Evolutionary conservation across 768 basidiomycete species (phyloP), one percentile per base, ranked within the genome.

Genomic region (Rhizopogon sp.): DNA sequence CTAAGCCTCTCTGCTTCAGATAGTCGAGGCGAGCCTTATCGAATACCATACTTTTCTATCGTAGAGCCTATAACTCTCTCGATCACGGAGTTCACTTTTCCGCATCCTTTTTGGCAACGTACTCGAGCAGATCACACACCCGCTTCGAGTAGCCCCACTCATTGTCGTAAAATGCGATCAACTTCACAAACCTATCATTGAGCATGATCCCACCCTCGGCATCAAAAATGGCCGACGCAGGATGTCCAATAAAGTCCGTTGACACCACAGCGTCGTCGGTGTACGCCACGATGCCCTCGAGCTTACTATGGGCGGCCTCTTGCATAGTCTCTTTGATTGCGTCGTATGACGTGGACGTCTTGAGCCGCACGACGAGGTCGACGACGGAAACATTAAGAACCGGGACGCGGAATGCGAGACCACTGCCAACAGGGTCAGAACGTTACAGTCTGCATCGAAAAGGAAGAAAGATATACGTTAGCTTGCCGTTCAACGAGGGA

Each of bases 311-410:
- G 47, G 90, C 74, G 50, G 93, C 92, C 60, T 76, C 79, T 81
- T 87, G 88, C 71, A 96, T 67, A 63, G 81, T 82, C 5, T 71
- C 72, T 81, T 91, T 93, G 83, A 97, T 93, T 60, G 90, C 81
- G 13, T 91, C 90, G 76, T 95, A 95, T 20, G 81, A 67, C 5
- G 92, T 87, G 53, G 69, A 61, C 80, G 90, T 93, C 78, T 93
- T 89, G 66, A 87, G 76, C 65, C 93, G 89, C 64, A 84, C 88
- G 63, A 92, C 90, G 57, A 97, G 87, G 76, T 97, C 93, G 70
- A 95, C 90, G 64, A 94, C 92, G 66, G 93, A 96, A 66, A 94
- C 93, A 68, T 95, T 88, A 68, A 87, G 76, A 59, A 90, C 93
- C 59, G 93, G 93, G 59, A 95, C 87, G 76, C 93, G 93, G 91